Percentiles rank a stretch among this genome's conserved stretches.
Conservation (phyloP, 1,284 basidiomycete genomes). For the Microbotryum lychnidis-dioicae region DNA sequence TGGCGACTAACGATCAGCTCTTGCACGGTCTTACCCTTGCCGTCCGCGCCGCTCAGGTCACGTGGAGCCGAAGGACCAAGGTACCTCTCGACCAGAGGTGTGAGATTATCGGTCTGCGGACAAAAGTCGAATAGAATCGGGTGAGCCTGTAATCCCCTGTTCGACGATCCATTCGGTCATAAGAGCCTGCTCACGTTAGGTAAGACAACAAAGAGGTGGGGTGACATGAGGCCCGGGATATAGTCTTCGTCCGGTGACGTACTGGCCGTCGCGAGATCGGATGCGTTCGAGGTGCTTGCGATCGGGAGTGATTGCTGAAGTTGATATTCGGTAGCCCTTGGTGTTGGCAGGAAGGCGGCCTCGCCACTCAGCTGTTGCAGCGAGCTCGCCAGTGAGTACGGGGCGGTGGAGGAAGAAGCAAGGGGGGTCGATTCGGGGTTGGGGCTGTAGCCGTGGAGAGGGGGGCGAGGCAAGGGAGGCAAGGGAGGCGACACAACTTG, state of each 20-base stretch:
- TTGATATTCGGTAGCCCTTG: not conserved
- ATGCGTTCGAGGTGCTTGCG: too few relatives aligned
- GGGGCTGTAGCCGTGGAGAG: not conserved
- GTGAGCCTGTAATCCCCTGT: not conserved
- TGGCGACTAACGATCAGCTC: slow-evolving; percentile 59
- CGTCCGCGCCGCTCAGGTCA: slow-evolving; percentile 58
- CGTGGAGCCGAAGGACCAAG: slow-evolving; percentile 62
- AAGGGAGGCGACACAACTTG: not conserved
- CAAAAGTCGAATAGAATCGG: not conserved
- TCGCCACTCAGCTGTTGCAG: slow-evolving; percentile 6
- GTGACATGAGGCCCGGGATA: slow-evolving; percentile 6
- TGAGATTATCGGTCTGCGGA: slow-evolving; percentile 7
- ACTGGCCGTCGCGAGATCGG: not conserved
- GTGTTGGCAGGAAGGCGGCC: slow-evolving; percentile 1
- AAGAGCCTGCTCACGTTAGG: slow-evolving; percentile 1
- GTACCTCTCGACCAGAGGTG: slow-evolving; percentile 46
- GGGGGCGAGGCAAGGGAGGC: not conserved
- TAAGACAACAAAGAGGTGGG: slow-evolving; percentile 6
- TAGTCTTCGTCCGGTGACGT: not conserved
- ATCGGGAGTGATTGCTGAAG: not conserved
- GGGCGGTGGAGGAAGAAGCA: not conserved
- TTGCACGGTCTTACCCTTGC: slow-evolving; percentile 59
- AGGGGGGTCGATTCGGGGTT: not conserved
- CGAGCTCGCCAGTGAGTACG: slow-evolving; percentile 1
- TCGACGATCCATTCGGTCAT: too few relatives aligned